Evolutionary conservation across 225 moss, liverwort and hornwort genomes (phyloP), one percentile per base, ranked within the genome.

Genomic region (Asterella californica): DNA sequence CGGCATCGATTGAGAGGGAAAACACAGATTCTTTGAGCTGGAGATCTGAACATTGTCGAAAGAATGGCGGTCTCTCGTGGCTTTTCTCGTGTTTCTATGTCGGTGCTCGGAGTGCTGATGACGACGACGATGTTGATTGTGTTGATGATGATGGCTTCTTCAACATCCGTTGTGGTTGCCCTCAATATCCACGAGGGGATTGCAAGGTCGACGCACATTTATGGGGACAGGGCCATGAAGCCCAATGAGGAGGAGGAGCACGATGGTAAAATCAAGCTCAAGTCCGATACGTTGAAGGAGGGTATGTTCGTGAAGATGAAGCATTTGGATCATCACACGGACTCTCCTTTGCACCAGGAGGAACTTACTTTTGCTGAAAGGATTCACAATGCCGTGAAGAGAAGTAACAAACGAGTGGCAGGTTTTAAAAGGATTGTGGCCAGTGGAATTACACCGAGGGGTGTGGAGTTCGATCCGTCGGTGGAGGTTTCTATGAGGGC

Each of bases 131-230:
- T 14, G n/a, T 25, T 47, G 71, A 37, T 37, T 36, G 17, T 71
- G 70, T 25, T 69, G 24, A 21, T 71, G 71, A 45, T 22, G 0
- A 38, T 17, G 1, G 70, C 22, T 45, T 45, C 10, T 22, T 46
- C 71, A 5, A n/a, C 48, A n/a, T 25, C 46, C n/a, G 46, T 71
- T 6, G 46, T 47, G n/a, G 47, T 14, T 46, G 57, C 33, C 12
- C 70, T 75, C 76, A 83, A 83, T 60, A n/a, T 79, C 29, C 75
- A 83, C 47, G 79, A 83, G 69, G 83, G 83, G 2, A 46, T 79
- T 22, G 83, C 83, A 45, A 68, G 47, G 67, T 83, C 83, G 33
- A 62, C 59, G 21, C 45, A 55, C 10, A 45, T 52, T 17, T 45
- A 68, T n/a, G 64, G 69, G 10, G 74, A 74, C 53, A 63, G 22